phyloP scores from a whole-genome alignment of 495 filamentous ascomycete genomes.

The Aspergillus avenaceus region DNA sequence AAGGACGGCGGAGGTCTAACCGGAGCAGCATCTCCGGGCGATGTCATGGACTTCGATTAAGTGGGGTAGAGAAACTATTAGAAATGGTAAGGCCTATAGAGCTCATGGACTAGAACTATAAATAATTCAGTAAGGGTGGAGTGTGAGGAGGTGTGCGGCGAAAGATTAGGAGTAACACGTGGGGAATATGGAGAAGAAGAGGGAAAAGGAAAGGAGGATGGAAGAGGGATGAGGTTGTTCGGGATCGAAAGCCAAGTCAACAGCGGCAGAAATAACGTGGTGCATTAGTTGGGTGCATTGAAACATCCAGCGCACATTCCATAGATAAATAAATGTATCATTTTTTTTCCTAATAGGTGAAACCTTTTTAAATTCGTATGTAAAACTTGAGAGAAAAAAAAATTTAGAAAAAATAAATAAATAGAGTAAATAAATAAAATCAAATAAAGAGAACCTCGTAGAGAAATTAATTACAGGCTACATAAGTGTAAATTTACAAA shows the following conservation, averaged over 20 bases:
- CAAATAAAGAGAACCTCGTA: no score
- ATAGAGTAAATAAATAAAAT: no score
- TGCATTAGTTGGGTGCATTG: slow-evolving; percentile 16
- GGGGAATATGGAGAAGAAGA: not conserved
- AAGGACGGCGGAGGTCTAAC: slow-evolving; percentile 58
- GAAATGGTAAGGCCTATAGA: slow-evolving; percentile 11
- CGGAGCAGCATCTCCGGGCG: slow-evolving; percentile 57
- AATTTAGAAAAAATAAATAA: no score
- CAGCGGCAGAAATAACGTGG: slow-evolving; percentile 17
- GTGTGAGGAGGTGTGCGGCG: not conserved
- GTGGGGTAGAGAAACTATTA: slow-evolving; percentile 11
- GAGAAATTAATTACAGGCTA: no score
- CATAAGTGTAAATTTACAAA: no score
- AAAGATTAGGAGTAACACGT: not conserved
- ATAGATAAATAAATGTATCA: no score
- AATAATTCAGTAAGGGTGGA: not conserved
- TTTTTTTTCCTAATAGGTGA: no score
- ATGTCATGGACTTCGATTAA: slow-evolving; percentile 54
- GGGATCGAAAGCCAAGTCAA: slow-evolving; percentile 27
- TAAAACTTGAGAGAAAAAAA: no score
- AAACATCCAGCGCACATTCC: not conserved
- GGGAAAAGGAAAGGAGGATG: slow-evolving; percentile 11
- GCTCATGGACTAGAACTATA: slow-evolving; percentile 32
- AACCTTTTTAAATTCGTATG: no score
- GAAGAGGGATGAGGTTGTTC: slow-evolving; percentile 14